A percentile compares a stretch with the other conserved stretches of the same genome.
Evolutionary conservation across 177 flowering plant genomes (phyloP).

Genomic region (Vitis hybrid): DNA sequence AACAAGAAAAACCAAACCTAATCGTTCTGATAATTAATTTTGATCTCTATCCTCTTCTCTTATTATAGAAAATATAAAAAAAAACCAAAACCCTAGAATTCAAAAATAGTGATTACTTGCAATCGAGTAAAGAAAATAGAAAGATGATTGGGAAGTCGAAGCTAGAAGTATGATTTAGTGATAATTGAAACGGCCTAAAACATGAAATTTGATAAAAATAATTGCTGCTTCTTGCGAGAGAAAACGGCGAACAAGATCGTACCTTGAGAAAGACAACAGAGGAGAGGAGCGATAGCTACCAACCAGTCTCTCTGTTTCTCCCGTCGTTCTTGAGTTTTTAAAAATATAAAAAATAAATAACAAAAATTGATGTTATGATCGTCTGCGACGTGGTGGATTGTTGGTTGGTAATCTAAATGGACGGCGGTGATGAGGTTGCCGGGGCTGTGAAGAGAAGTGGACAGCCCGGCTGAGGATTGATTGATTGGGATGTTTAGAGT

Average conservation of each 20-base stretch:
- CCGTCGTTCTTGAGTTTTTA: neutral
- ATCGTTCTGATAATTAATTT: neutral
- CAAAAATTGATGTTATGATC: too few species aligned
- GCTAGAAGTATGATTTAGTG: neutral
- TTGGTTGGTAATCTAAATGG: too few species aligned
- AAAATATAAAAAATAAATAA: neutral
- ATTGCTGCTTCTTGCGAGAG: neutral
- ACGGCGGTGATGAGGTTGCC: too few species aligned
- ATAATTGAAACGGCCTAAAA: neutral
- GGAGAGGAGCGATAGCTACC: slow-evolving; percentile 16
- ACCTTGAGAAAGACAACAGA: neutral
- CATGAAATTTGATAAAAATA: neutral
- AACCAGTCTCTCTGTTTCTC: slow-evolving; percentile 16
- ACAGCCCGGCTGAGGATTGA: too few species aligned
- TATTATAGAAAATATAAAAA: neutral
- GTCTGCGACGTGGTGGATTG: too few species aligned
- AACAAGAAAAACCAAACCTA: neutral
- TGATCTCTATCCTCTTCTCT: too few species aligned
- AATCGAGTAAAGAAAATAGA: neutral
- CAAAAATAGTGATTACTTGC: neutral
- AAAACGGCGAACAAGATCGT: neutral
- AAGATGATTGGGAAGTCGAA: neutral
- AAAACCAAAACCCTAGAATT: slow-evolving; percentile 3
- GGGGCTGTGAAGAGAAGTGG: too few species aligned
- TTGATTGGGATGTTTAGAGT: too few species aligned